Evolutionary conservation across 1,139 yeast genomes (phyloP), one percentile per base, ranked within the genome.

Genomic region (Suhomyces panamericanus): DNA sequence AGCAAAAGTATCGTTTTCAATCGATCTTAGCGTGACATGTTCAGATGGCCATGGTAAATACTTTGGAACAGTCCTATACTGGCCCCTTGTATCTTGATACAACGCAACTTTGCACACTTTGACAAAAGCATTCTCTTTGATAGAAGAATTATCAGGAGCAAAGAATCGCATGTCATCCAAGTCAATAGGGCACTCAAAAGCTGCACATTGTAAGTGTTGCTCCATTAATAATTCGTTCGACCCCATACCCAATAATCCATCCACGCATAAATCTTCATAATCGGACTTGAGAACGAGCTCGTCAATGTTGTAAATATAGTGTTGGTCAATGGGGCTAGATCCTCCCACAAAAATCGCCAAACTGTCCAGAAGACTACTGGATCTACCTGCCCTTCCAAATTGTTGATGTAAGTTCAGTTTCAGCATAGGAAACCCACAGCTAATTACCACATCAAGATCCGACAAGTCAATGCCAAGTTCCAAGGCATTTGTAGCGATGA

Each of bases 381-480:
- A 80, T 60, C 97, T 72, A 12, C 99, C 99, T 0, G 96, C 97
- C 55, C 99, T 76, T 31, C 99, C 99, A 70, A 95, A 85, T 58
- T 93, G 99, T 63, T 93, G 99, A 54, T 93, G 89, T 58, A 93
- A 77, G 51, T 89, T 89, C 50, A 95, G 85, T 48, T 90, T 77
- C 49, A 95, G 87, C 34, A 81, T 70, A 0, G 99, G 99, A 53
- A 93, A 95, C 0, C 98, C 98, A 56, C 96, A 89, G 64, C 90
- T 81, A 2, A 93, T 69, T 0, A 91, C 98, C 1, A 95, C 90
- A 64, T 93, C 99, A 42, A 93, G 69, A 20, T 86, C 87, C 38
- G 98, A 95, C 51, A 93, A 85, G 69, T 93, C 99, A 42, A 93
- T 88, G 39, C 99, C 99, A 42, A 93, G 73, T 60, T 93, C 99